phyloP scores from a whole-genome alignment of 345 rosid genomes.

The Angophora floribunda region DNA sequence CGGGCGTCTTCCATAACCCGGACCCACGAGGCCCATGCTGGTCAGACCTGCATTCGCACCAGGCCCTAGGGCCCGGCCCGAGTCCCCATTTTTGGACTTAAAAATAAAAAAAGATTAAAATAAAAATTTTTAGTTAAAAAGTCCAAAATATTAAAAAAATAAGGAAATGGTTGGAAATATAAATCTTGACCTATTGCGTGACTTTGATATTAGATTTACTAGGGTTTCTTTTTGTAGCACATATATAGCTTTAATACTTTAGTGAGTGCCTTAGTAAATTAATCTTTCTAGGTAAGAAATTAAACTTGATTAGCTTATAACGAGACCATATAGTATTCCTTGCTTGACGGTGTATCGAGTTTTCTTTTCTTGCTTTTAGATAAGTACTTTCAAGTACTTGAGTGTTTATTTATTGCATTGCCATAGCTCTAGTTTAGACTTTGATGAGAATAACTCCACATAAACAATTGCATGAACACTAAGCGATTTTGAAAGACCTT shows the following conservation, averaged over 20 bases:
- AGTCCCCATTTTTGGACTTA: background rate
- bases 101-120: too few species aligned
- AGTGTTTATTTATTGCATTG: too few species aligned
- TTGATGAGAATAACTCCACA: too few species aligned
- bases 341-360: background rate
- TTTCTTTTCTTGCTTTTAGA: too few species aligned
- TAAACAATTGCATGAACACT: too few species aligned
- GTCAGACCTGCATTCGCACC: background rate
- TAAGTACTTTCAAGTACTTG: too few species aligned
- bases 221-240: background rate
- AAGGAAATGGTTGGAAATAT: background rate
- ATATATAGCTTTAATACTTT: background rate
- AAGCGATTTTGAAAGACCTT: too few species aligned
- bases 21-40: background rate
- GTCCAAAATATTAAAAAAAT: background rate
- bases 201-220: too few species aligned
- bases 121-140: too few species aligned
- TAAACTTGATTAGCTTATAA: background rate
- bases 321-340: background rate
- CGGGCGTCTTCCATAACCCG: background rate
- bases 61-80: background rate
- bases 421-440: too few species aligned
- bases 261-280: background rate
- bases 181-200: background rate
- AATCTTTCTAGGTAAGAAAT: background rate